Percentiles rank a stretch among this genome's conserved stretches.
Conservation (phyloP, 1,139 yeast species). For the Saccharomyces hybrid region DNA sequence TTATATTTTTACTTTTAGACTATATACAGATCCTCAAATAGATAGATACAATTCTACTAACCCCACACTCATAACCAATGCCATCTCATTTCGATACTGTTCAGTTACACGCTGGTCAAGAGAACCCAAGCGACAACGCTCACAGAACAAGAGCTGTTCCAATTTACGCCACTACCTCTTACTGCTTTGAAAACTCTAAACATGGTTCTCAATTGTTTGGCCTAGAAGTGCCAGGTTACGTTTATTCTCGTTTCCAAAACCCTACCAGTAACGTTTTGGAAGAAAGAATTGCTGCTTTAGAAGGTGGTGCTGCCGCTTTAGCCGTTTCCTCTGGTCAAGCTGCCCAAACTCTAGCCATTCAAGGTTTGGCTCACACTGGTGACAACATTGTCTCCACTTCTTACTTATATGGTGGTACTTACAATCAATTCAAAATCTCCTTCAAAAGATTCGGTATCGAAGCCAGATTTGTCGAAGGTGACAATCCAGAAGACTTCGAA, state of each 20-base stretch:
- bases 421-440: slow-evolving; percentile 87
- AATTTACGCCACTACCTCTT: slow-evolving; percentile 81
- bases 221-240: slow-evolving; percentile 70
- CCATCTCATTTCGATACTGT: slow-evolving; percentile 78
- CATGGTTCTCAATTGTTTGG: slow-evolving; percentile 91
- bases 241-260: slow-evolving; percentile 84
- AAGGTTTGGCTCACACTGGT: slow-evolving; percentile 79
- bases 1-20: too few species aligned
- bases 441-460: slow-evolving; percentile 84
- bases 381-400: slow-evolving; percentile 85
- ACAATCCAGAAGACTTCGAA: slow-evolving; percentile 61
- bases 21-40: not conserved
- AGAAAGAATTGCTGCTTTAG: slow-evolving; percentile 84
- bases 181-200: slow-evolving; percentile 75
- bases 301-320: slow-evolving; percentile 84
- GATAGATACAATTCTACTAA: not conserved
- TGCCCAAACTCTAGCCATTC: slow-evolving; percentile 79
- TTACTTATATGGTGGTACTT: slow-evolving; percentile 90
- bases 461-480: slow-evolving; percentile 76
- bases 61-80: slow-evolving; percentile 16
- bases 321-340: slow-evolving; percentile 93
- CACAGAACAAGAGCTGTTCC: slow-evolving; percentile 80
- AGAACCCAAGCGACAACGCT: slow-evolving; percentile 47
- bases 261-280: slow-evolving; percentile 91
- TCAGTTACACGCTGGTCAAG: slow-evolving; percentile 91